Base-by-base conservation (phyloP, 2,329 filamentous ascomycete genomes). In the Capronia coronata region DNA sequence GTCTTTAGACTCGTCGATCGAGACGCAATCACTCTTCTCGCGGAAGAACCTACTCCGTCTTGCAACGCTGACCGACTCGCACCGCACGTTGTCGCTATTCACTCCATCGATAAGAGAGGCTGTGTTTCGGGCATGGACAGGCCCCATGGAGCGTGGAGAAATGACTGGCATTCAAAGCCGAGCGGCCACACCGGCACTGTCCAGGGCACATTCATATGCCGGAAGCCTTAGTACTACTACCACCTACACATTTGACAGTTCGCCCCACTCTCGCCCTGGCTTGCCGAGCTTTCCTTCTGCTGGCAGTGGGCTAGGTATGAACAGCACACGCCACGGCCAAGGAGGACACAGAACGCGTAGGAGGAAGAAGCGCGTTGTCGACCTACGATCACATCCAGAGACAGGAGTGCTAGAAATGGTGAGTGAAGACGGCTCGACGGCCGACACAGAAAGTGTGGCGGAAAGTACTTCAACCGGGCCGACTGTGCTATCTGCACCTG, bases 111-210 rank as follows among this genome's bases (percentile, higher is more conserved):
- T 97, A 51, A 76, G 81, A 45, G 88, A 97, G 66, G 87, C 87
- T 2, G 84, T 97, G 21, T 96, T 94, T 67, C 80, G 93, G 52
- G 93, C 91, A 25, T 95, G 90, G 87, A 87, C 91, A 13, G 86
- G 86, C 34, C 80, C 84, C 29, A 76, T 79, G 43, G 89, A 95
- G 54, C 76, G 82, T 50, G 75, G 75, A 37, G 86, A 93, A 38
- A 67, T 64, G 27, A 67, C 68, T 1, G 64, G 44, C 43, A 52
- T 39, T 51, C 59, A 11, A 61, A 50, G 51, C 63, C 49, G 52
- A 43, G 73, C 49, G 59, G 62, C 57, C 43, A 76, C 67, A 64
- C 75, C 65, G 4, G 75, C 74, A 37, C 66, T 87, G 14, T 77
- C 76, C 35, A 78, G 83, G 63, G 78, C 78, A 4, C 78, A 83